Evolutionary conservation across 306 rosid species (phyloP).

Genomic region (Dicorynia guianensis): DNA sequence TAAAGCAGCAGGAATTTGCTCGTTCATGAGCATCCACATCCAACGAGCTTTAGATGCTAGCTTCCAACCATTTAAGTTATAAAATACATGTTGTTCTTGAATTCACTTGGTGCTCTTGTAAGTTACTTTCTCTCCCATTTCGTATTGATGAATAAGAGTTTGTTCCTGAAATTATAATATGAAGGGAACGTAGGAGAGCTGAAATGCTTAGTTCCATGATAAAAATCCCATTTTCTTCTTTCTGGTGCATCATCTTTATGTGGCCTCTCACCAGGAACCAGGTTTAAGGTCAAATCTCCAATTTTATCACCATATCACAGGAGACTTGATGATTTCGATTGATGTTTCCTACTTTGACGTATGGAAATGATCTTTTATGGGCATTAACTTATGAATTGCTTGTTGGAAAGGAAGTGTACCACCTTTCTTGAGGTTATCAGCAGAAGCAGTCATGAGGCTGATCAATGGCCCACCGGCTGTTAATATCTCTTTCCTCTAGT

Average conservation of each 20-base stretch:
- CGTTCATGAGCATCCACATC: not conserved
- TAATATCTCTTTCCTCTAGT: conserved; percentile 24
- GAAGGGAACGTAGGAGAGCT: not conserved
- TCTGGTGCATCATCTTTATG: not conserved
- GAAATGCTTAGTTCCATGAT: conserved; percentile 8
- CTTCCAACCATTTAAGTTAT: conserved; percentile 13
- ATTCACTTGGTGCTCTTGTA: conserved; percentile 14
- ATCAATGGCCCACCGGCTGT: conserved; percentile 18
- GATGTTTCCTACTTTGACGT: not conserved
- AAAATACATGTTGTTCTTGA: conserved; percentile 13
- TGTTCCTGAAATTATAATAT: conserved; percentile 20
- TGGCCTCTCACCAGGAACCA: not conserved
- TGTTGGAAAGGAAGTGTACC: not conserved
- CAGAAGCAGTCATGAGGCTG: conserved; percentile 6
- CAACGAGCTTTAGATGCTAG: conserved; percentile 19
- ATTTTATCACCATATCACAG: not conserved
- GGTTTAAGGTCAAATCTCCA: not conserved
- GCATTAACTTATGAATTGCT: not conserved
- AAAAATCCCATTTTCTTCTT: not conserved
- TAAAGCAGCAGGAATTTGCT: not conserved
- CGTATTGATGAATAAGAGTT: conserved; percentile 1
- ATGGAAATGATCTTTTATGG: not conserved
- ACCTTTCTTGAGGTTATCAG: conserved; percentile 25
- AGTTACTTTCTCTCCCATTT: conserved; percentile 2
- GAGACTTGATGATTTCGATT: conserved; percentile 9